phyloP scores from a whole-genome alignment of 2,329 filamentous ascomycete species.

The Calonectria hongkongensis region DNA sequence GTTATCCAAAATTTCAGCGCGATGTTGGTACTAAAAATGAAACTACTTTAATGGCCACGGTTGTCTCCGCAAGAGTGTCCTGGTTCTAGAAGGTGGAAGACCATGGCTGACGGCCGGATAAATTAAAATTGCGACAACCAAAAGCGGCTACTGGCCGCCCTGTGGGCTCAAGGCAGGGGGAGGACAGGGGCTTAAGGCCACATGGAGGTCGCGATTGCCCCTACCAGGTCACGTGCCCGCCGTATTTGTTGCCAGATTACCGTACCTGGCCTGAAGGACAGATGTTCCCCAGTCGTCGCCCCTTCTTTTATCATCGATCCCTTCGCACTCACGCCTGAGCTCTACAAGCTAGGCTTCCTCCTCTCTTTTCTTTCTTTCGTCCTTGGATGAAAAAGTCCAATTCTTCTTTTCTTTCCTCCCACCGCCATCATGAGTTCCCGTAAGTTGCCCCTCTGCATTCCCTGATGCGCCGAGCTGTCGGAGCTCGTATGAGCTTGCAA shows the following conservation, averaged over 20 bases:
- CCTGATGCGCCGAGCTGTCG: conserved; percentile 47
- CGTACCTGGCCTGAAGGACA: conserved; percentile 25
- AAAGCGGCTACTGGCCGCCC: conserved; percentile 26
- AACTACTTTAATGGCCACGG: conserved; percentile 24
- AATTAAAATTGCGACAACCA: conserved; percentile 26
- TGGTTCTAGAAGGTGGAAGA: conserved; percentile 24
- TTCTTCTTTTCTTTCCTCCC: conserved; percentile 59
- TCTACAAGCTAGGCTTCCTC: conserved; percentile 61
- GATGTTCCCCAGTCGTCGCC: conserved; percentile 53
- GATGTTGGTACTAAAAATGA: background rate
- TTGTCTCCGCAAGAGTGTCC: conserved; percentile 22
- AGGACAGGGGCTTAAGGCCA: conserved; percentile 23
- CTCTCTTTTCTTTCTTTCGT: conserved; percentile 58
- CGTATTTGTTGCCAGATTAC: conserved; percentile 28
- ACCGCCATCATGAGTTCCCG: conserved; percentile 73
- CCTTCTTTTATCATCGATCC: conserved; percentile 61
- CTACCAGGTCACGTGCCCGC: conserved; percentile 4
- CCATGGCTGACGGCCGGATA: conserved; percentile 2
- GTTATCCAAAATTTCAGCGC: background rate
- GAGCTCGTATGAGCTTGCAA: conserved; percentile 45
- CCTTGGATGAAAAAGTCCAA: conserved; percentile 64
- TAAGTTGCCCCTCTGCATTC: conserved; percentile 62
- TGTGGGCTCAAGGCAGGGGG: conserved; percentile 13
- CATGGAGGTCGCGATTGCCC: conserved; percentile 20
- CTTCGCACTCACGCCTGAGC: conserved; percentile 59